A percentile compares a stretch with the other conserved stretches of the same genome.
phyloP scores from a whole-genome alignment of 2,329 filamentous ascomycete genomes.

The Stagonosporopsis cucurbitacearum region DNA sequence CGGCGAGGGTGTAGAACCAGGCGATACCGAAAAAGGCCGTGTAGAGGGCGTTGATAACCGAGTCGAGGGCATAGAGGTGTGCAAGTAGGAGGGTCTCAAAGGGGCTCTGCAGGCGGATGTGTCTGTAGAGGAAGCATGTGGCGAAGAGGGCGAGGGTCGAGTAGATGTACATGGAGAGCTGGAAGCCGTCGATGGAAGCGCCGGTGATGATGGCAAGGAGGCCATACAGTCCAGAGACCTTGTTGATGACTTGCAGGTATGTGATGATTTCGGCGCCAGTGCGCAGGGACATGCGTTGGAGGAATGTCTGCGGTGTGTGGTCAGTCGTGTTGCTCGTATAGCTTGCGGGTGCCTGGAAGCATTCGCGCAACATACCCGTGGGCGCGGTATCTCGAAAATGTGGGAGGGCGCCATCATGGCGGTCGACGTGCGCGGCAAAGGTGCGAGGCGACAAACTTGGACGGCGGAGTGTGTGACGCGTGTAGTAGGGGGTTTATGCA shows the following conservation, averaged over 20 bases:
- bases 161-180: slow-evolving; percentile 92
- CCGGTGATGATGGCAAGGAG: slow-evolving; percentile 88
- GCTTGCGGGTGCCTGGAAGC: slow-evolving; percentile 8
- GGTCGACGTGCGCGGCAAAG: slow-evolving; percentile 4
- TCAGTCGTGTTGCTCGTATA: slow-evolving; percentile 20
- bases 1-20: slow-evolving; percentile 81
- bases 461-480: not conserved
- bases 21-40: slow-evolving; percentile 81
- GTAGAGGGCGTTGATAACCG: slow-evolving; percentile 79
- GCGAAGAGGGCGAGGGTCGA: slow-evolving; percentile 74
- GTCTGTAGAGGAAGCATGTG: slow-evolving; percentile 73
- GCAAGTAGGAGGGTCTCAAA: slow-evolving; percentile 82
- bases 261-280: slow-evolving; percentile 87
- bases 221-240: slow-evolving; percentile 88
- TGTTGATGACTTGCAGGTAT: slow-evolving; percentile 85
- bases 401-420: slow-evolving; percentile 43
- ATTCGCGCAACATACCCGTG: slow-evolving; percentile 39
- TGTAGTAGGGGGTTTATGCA: slow-evolving; percentile 13
- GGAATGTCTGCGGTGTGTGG: slow-evolving; percentile 68
- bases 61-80: slow-evolving; percentile 85
- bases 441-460: not conserved
- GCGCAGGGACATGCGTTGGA: slow-evolving; percentile 84
- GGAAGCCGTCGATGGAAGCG: slow-evolving; percentile 79
- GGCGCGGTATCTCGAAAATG: slow-evolving; percentile 48
- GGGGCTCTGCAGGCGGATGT: slow-evolving; percentile 79